A percentile compares a stretch with the other conserved stretches of the same genome.
phyloP scores from a whole-genome alignment of 345 rosid genomes.

The Populus deltoides region DNA sequence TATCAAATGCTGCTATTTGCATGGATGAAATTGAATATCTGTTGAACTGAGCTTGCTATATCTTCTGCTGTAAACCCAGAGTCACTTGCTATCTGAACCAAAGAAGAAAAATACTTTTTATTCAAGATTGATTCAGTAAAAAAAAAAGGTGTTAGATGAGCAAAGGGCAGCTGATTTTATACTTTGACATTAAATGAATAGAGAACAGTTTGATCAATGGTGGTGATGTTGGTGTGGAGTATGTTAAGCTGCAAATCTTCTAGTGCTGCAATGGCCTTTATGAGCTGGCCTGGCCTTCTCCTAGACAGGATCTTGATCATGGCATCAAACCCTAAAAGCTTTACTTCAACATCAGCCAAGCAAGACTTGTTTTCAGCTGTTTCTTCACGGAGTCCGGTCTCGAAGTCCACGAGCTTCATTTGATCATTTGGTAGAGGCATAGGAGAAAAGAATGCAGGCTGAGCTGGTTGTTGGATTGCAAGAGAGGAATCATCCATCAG shows the following conservation, averaged over 20 bases:
- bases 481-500: conserved; percentile 39
- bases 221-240: conserved; percentile 89
- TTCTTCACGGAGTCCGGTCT: conserved; percentile 57
- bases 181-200: conserved; percentile 96
- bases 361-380: conserved; percentile 82
- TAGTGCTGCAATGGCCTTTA: conserved; percentile 81
- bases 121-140: neutral
- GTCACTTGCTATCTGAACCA: conserved; percentile 62
- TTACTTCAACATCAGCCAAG: conserved; percentile 88
- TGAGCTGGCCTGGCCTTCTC: conserved; percentile 87
- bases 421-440: conserved; percentile 34
- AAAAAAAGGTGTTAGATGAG: neutral
- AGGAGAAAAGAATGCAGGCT: conserved; percentile 35
- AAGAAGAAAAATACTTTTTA: neutral
- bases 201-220: conserved; percentile 92
- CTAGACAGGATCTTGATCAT: conserved; percentile 86
- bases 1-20: conserved; percentile 65
- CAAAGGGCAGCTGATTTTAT: neutral
- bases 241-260: conserved; percentile 87
- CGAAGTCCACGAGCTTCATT: conserved; percentile 40
- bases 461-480: conserved; percentile 35
- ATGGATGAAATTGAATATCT: conserved; percentile 82
- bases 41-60: conserved; percentile 84
- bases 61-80: conserved; percentile 75
- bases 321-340: conserved; percentile 85